phyloP scores from a whole-genome alignment of 768 basidiomycete species.

The Lentinula lateritia region DNA sequence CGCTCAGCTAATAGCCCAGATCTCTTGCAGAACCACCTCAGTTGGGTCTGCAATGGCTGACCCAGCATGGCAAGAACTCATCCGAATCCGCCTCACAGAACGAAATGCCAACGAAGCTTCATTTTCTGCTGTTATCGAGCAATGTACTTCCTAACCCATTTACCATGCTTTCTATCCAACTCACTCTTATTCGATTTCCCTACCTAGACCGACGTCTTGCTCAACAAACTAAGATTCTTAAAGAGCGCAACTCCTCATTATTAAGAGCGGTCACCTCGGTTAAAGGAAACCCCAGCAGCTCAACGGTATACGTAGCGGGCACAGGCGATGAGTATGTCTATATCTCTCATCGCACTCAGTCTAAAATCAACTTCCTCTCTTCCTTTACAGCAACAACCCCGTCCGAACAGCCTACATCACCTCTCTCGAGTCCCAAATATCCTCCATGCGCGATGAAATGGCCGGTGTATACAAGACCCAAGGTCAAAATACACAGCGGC shows the following conservation, averaged over 20 bases:
- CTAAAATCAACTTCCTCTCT: constrained; percentile 8
- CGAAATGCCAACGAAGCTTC: constrained; percentile 79
- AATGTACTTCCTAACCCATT: constrained; percentile 48
- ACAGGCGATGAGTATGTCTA: constrained; percentile 65
- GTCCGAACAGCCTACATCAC: constrained; percentile 84
- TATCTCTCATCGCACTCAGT: constrained; percentile 5
- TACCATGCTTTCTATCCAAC: constrained; percentile 10
- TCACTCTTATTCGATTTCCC: constrained; percentile 8
- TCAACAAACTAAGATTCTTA: constrained; percentile 86
- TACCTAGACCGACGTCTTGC: constrained; percentile 81
- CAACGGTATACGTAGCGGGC: constrained; percentile 56
- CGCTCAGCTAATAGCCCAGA: background rate
- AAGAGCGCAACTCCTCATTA: constrained; percentile 87
- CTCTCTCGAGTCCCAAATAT: constrained; percentile 92
- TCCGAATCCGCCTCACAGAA: constrained; percentile 74
- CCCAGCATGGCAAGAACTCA: constrained; percentile 79
- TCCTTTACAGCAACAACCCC: constrained; percentile 53
- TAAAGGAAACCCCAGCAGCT: constrained; percentile 53
- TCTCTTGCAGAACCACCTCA: background rate
- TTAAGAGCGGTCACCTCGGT: constrained; percentile 79
- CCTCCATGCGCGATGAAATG: constrained; percentile 84
- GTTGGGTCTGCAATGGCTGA: constrained; percentile 53
- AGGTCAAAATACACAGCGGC: constrained; percentile 89
- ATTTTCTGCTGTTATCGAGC: constrained; percentile 83
- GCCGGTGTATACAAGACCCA: constrained; percentile 96